These are phyloP conservation scores for Colletotrichum sp. DNA, from an alignment of 2,329 filamentous ascomycete species.

Conservation along the genomic window DNA sequence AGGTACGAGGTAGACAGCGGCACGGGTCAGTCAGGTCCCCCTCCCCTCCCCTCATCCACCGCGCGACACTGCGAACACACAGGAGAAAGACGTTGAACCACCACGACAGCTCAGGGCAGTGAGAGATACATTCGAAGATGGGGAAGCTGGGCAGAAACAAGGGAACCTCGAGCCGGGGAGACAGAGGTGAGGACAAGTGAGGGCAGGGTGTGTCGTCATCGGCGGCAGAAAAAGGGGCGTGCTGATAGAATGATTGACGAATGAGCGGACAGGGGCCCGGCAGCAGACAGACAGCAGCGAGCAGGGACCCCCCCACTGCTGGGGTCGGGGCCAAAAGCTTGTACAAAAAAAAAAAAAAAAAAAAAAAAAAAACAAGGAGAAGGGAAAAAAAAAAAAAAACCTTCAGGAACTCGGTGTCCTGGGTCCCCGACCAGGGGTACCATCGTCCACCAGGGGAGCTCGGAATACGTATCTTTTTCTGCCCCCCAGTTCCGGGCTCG, in stretches of 20 bases:
- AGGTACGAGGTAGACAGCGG: background rate
- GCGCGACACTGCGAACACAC: background rate
- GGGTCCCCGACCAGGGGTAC: background rate
- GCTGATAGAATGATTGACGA: background rate
- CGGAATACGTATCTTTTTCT: background rate
- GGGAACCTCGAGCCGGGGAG: background rate
- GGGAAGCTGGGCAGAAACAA: constrained; percentile 7
- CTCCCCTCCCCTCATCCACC: background rate
- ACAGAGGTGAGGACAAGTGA: background rate
- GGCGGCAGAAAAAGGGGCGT: background rate
- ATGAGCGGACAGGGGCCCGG: background rate
- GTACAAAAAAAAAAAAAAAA: background rate
- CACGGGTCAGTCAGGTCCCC: background rate
- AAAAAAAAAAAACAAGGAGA: background rate
- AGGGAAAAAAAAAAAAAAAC: background rate
- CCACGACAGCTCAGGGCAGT: background rate
- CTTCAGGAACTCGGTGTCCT: background rate
- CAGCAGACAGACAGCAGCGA: background rate
- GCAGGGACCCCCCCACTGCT: too few relatives aligned
- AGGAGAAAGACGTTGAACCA: background rate
- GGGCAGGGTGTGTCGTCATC: background rate
- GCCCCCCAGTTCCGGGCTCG: background rate
- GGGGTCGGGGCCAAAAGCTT: background rate
- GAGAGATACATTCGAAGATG: background rate
- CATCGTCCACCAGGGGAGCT: background rate